These are phyloP conservation scores for Panus rudis DNA, from an alignment of 768 basidiomycete species.

Conservation along the genomic window DNA sequence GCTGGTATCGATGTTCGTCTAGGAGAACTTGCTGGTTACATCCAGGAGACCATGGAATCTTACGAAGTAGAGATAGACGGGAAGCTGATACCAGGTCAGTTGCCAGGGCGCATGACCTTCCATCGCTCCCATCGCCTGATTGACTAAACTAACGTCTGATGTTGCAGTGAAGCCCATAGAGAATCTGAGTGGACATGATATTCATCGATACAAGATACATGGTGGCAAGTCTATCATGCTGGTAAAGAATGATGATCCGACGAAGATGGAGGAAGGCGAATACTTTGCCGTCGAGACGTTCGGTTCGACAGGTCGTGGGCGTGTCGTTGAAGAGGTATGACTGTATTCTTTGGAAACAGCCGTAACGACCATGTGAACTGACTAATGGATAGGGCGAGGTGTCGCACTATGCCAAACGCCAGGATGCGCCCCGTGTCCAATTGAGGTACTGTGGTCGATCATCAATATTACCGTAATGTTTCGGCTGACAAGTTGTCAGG, in stretches of 20 bases:
- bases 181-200: conserved; percentile 93
- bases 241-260: conserved; percentile 83
- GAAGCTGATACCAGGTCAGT: conserved; percentile 70
- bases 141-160: conserved; percentile 1
- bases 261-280: conserved; percentile 99
- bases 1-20: conserved; percentile 94
- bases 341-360: background rate
- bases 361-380: background rate
- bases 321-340: conserved; percentile 71
- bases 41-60: conserved; percentile 98
- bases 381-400: conserved; percentile 62
- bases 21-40: conserved; percentile 84
- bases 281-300: conserved; percentile 99
- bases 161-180: conserved; percentile 81
- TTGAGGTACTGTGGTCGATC: conserved; percentile 68
- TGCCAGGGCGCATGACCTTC: background rate
- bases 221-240: conserved; percentile 89
- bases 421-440: conserved; percentile 64
- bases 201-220: conserved; percentile 86
- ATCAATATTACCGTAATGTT: no score
- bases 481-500: no score
- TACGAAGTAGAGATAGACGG: conserved; percentile 94
- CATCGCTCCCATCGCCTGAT: background rate
- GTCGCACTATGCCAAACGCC: conserved; percentile 82
- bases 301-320: conserved; percentile 90